These are phyloP conservation scores for Cnidoscolus chayamansa DNA, from an alignment of 441 rosid species.

Conservation along the genomic window DNA sequence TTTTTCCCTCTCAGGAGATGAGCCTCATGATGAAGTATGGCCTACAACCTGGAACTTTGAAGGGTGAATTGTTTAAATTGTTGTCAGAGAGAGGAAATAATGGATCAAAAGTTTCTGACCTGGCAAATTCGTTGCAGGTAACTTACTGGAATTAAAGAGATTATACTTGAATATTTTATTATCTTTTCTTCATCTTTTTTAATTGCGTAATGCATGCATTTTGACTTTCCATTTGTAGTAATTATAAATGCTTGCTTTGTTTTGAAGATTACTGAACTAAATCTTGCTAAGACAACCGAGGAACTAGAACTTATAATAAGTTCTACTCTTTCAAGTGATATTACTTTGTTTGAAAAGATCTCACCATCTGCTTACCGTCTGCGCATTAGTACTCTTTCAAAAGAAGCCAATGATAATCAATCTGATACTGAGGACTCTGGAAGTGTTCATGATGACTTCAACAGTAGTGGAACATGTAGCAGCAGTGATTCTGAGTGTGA, in stretches of 20 bases:
- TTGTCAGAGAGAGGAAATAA: conserved; percentile 62
- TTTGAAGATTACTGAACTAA: conserved; percentile 68
- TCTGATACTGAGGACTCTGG: conserved; percentile 79
- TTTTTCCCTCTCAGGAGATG: conserved; percentile 55
- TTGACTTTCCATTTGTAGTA: conserved; percentile 13
- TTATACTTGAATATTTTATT: background rate
- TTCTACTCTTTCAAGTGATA: conserved; percentile 91
- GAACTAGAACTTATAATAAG: conserved; percentile 62
- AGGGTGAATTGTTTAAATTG: conserved; percentile 74
- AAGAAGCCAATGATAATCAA: conserved; percentile 47
- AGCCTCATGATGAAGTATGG: conserved; percentile 72
- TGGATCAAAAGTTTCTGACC: conserved; percentile 66
- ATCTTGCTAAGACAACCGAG: conserved; percentile 51
- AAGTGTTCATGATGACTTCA: conserved; percentile 72
- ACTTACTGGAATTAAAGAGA: conserved; percentile 10
- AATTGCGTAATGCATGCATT: background rate
- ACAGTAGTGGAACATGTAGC: conserved; percentile 43
- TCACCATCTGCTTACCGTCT: conserved; percentile 73
- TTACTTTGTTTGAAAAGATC: conserved; percentile 87
- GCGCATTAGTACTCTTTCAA: conserved; percentile 52
- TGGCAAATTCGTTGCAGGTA: conserved; percentile 70
- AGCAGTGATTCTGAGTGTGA: conserved; percentile 54
- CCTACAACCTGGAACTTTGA: conserved; percentile 64
- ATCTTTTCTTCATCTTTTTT: background rate
- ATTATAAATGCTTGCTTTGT: conserved; percentile 17